These are phyloP conservation scores for Prunus padus DNA, from an alignment of 306 rosid genomes.

Conservation along the genomic window DNA sequence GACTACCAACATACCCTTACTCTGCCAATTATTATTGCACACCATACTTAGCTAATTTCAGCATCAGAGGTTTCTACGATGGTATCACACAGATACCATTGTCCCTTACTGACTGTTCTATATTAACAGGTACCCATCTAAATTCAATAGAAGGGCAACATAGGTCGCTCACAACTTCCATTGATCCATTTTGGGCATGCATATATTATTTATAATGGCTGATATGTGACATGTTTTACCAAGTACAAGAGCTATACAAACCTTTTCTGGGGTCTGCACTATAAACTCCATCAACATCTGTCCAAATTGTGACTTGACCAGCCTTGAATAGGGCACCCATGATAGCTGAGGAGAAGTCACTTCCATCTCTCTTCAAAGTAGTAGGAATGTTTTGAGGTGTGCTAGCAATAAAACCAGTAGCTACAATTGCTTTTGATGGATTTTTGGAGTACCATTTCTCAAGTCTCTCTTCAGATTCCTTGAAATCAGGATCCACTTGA, in stretches of 20 bases:
- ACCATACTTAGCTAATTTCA: no score
- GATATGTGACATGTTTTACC: neutral
- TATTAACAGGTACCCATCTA: no score
- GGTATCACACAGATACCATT: no score
- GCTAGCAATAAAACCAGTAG: slow-evolving; percentile 98
- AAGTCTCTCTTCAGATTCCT: slow-evolving; percentile 69
- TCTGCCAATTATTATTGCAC: no score
- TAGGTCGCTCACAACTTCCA: no score
- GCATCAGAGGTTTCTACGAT: no score
- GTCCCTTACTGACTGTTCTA: no score
- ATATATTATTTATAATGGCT: neutral
- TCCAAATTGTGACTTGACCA: slow-evolving; percentile 92
- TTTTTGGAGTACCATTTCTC: slow-evolving; percentile 70
- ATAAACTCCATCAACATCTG: slow-evolving; percentile 96
- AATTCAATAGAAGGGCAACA: no score
- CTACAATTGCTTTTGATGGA: slow-evolving; percentile 69
- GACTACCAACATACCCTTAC: no score
- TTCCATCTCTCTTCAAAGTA: slow-evolving; percentile 98
- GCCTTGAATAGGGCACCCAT: slow-evolving; percentile 85
- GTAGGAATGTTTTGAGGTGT: slow-evolving; percentile 86
- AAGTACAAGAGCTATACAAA: slow-evolving; percentile 32
- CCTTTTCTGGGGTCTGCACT: slow-evolving; percentile 99
- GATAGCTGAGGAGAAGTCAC: slow-evolving; percentile 97
- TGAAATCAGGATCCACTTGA: slow-evolving; percentile 95
- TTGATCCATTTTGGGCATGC: no score